These are phyloP conservation scores for Austropuccinia psidii DNA, from an alignment of 1,284 basidiomycete genomes.

Conservation along the genomic window DNA sequence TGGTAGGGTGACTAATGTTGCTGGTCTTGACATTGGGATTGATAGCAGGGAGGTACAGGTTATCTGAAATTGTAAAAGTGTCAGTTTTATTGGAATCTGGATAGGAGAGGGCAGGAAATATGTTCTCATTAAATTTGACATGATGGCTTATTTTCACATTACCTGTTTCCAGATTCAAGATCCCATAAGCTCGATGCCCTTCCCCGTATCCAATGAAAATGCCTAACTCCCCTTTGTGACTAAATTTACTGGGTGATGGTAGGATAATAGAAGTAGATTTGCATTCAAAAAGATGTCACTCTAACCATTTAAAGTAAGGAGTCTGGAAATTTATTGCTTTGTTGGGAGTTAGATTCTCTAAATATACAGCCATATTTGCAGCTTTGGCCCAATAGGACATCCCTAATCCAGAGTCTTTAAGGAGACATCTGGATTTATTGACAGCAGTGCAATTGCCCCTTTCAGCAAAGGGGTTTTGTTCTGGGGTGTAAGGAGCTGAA, in stretches of 20 bases:
- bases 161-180: neutral
- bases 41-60: too few relatives aligned
- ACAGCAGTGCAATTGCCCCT: slow-evolving; percentile 36
- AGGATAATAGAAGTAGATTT: neutral
- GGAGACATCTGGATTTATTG: slow-evolving; percentile 43
- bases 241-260: neutral
- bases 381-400: slow-evolving; percentile 48
- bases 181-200: neutral
- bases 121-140: neutral
- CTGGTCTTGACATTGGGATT: too few relatives aligned
- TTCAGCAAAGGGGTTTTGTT: neutral
- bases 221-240: neutral
- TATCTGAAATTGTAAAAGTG: too few relatives aligned
- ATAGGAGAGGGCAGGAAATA: slow-evolving; percentile 9
- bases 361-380: slow-evolving; percentile 44
- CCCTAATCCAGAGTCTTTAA: slow-evolving; percentile 43
- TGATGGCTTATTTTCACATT: neutral
- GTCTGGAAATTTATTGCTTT: neutral
- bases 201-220: neutral
- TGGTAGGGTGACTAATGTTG: too few relatives aligned
- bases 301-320: neutral
- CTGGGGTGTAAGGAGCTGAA: neutral
- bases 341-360: slow-evolving; percentile 44
- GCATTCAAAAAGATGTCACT: neutral
- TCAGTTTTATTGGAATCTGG: too few relatives aligned